Evolutionary conservation across 768 basidiomycete species (phyloP).

Genomic region (Lactarius pseudohatsudake): DNA sequence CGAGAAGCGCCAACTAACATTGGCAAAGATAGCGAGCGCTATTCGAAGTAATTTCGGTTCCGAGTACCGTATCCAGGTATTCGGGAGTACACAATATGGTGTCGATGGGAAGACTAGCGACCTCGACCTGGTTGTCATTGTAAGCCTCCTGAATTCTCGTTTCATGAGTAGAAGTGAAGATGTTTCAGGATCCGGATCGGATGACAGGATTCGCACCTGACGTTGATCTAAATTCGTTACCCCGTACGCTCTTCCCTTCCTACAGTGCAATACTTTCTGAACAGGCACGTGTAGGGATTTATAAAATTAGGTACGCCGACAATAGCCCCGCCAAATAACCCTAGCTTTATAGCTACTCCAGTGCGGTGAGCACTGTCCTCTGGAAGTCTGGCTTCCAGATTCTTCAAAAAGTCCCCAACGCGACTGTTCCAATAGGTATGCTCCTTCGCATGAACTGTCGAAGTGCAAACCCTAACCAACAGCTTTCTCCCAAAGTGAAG

Average conservation of each 20-base stretch:
- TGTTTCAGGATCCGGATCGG: conserved; percentile 36
- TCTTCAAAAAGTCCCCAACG: conserved; percentile 32
- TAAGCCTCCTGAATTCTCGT: conserved; percentile 34
- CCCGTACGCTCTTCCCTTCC: conserved; percentile 31
- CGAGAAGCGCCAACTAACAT: conserved; percentile 18
- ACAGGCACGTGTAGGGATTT: conserved; percentile 32
- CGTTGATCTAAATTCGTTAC: conserved; percentile 32
- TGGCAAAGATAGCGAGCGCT: conserved; percentile 12
- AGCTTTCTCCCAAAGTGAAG: conserved; percentile 43
- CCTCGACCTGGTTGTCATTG: conserved; percentile 53
- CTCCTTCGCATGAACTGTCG: not conserved
- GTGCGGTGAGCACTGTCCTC: conserved; percentile 36
- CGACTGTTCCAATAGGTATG: conserved; percentile 41
- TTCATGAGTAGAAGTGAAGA: not conserved
- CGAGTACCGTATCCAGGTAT: conserved; percentile 40
- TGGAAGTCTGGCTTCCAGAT: conserved; percentile 38
- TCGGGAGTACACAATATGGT: conserved; percentile 55
- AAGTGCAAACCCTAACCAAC: conserved; percentile 12
- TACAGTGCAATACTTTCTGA: not conserved
- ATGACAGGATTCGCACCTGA: conserved; percentile 36
- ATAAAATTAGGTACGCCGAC: conserved; percentile 35
- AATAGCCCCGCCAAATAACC: too few species aligned
- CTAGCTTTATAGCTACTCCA: not conserved
- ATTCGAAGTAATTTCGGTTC: conserved; percentile 34
- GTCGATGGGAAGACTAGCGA: conserved; percentile 44